Conservation (phyloP, 192 early-diverging fungal genomes). For the Podila epigama region DNA sequence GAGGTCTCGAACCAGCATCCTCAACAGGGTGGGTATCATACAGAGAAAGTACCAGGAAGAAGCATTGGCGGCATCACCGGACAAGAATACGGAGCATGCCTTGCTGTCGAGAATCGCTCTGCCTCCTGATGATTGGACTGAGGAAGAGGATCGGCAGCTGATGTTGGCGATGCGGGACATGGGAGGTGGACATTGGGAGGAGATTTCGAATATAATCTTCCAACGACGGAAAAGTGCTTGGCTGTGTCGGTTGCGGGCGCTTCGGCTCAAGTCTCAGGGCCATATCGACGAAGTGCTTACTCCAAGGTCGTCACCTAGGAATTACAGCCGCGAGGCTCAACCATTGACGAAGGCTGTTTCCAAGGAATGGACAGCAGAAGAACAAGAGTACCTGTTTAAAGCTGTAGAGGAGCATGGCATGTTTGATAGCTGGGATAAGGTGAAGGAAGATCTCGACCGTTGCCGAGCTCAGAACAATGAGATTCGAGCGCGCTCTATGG, state of each 20-base stretch:
- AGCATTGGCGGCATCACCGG: no score
- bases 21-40: neutral
- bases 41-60: neutral
- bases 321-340: no score
- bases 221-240: neutral
- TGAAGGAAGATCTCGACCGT: neutral
- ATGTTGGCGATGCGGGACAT: neutral
- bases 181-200: neutral
- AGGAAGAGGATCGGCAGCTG: neutral
- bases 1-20: neutral
- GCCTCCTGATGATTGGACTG: neutral
- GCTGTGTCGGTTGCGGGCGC: neutral
- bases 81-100: no score
- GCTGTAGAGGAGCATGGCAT: neutral
- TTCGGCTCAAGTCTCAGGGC: neutral
- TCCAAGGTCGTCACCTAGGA: no score
- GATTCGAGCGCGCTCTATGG: neutral
- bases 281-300: neutral
- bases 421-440: neutral
- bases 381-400: neutral
- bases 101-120: no score
- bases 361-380: neutral
- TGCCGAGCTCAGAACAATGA: neutral
- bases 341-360: no score
- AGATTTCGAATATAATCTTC: neutral